A percentile compares a stretch with the other conserved stretches of the same genome.
Conservation (phyloP, 345 rosid genomes). For the Dimocarpus longan region DNA sequence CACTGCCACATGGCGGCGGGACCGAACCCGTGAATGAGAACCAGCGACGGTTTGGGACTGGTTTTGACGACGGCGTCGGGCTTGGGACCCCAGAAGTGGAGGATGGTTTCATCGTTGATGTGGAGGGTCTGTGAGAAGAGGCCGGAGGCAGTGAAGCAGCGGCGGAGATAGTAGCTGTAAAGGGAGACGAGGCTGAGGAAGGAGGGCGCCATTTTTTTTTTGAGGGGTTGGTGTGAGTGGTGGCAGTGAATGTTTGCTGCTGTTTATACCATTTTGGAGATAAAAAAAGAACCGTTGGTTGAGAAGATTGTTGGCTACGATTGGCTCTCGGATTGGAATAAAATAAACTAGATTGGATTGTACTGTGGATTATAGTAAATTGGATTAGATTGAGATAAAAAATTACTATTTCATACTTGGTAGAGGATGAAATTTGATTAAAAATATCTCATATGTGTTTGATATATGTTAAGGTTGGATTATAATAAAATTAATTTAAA, state of each 20-base stretch:
- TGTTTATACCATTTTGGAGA: too few species aligned
- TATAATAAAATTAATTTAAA: too few species aligned
- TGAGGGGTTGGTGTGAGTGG: neutral
- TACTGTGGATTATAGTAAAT: too few species aligned
- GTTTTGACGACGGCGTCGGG: neutral
- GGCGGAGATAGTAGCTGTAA: slow-evolving; percentile 68
- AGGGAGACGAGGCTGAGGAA: slow-evolving; percentile 65
- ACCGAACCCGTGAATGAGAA: slow-evolving; percentile 90
- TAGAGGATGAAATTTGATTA: too few species aligned
- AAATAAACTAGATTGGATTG: too few species aligned
- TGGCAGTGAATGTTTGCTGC: neutral
- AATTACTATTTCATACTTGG: too few species aligned
- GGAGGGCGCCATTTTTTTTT: slow-evolving; percentile 37
- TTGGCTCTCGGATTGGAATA: too few species aligned
- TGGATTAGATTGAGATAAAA: too few species aligned
- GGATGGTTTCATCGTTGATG: slow-evolving; percentile 54
- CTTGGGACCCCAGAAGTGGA: slow-evolving; percentile 78
- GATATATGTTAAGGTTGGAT: too few species aligned
- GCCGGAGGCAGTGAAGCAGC: slow-evolving; percentile 66
- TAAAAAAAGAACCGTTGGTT: neutral
- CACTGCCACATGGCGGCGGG: slow-evolving; percentile 81
- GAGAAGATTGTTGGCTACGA: neutral
- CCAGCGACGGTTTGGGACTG: slow-evolving; percentile 43
- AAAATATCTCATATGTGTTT: too few species aligned
- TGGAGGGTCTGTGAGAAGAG: slow-evolving; percentile 47